Evolutionary conservation across 1,139 yeast species (phyloP).

Genomic region (Pichiaceae sp.): DNA sequence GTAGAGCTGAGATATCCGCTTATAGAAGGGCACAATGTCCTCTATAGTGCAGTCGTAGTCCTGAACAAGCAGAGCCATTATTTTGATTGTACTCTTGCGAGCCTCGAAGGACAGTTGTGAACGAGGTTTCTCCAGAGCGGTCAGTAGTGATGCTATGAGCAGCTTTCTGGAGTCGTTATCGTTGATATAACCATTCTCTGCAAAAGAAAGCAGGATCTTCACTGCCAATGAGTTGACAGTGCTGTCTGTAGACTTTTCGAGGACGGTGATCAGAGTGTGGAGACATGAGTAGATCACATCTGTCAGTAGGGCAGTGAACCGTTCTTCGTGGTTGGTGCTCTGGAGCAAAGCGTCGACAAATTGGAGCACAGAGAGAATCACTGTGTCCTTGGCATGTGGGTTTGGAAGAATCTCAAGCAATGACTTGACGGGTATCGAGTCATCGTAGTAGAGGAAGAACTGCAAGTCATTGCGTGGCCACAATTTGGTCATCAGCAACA

Average conservation of each 20-base stretch:
- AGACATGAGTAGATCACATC: conserved; percentile 50
- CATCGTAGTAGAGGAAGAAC: conserved; percentile 48
- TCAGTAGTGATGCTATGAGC: conserved; percentile 50
- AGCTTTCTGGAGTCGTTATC: conserved; percentile 47
- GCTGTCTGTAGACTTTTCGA: conserved; percentile 34
- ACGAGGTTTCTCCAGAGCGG: conserved; percentile 55
- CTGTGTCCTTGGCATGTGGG: conserved; percentile 58
- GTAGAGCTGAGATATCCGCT: conserved; percentile 51
- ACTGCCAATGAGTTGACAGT: conserved; percentile 48
- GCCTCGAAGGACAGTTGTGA: conserved; percentile 46
- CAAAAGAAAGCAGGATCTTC: conserved; percentile 43
- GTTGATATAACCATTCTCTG: conserved; percentile 53
- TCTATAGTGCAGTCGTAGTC: conserved; percentile 46
- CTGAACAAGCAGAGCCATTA: conserved; percentile 29
- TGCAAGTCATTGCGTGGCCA: conserved; percentile 42
- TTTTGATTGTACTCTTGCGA: conserved; percentile 50
- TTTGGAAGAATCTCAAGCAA: conserved; percentile 47
- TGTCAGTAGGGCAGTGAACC: conserved; percentile 40
- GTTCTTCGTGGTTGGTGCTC: conserved; percentile 32
- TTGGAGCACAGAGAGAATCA: conserved; percentile 46
- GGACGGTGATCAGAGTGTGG: conserved; percentile 39
- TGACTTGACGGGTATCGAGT: conserved; percentile 46
- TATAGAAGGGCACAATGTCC: conserved; percentile 47
- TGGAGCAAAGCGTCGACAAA: conserved; percentile 36
- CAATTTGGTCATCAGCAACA: conserved; percentile 62